Evolutionary conservation across 208 protist species (phyloP).

Genomic region (Trichomonas gallinae): DNA sequence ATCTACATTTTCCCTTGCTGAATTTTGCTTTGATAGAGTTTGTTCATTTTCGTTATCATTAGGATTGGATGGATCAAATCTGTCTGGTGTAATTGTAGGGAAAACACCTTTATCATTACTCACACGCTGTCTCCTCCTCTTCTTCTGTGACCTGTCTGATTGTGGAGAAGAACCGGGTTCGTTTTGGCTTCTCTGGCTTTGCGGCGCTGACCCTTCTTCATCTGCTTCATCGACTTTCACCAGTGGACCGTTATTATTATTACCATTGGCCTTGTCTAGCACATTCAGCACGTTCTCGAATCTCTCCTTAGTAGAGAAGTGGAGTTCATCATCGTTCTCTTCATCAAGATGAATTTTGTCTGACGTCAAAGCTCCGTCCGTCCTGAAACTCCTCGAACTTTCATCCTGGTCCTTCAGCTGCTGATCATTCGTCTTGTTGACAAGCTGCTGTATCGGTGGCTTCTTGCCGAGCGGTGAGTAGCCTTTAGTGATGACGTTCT

Average conservation of each 20-base stretch:
- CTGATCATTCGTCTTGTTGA: background rate
- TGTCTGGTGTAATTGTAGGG: background rate
- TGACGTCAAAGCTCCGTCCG: background rate
- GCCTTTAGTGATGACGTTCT: background rate
- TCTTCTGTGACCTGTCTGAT: background rate
- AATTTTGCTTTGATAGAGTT: no score
- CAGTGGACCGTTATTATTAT: background rate
- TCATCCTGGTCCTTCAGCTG: background rate
- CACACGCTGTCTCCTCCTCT: background rate
- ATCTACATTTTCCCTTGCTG: no score
- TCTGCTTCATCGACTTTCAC: background rate
- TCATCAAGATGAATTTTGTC: background rate
- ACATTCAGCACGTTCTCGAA: background rate
- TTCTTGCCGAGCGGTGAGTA: background rate
- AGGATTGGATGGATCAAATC: background rate
- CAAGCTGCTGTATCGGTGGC: background rate
- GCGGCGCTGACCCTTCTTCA: background rate
- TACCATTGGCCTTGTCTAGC: background rate
- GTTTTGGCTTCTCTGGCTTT: background rate
- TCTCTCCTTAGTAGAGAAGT: background rate
- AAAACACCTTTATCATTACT: background rate
- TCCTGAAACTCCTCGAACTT: background rate
- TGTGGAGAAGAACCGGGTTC: background rate
- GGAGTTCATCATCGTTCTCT: background rate
- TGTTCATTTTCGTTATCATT: background rate